Base-by-base conservation (phyloP, 2,329 filamentous ascomycete species). In the Neurospora sp. region DNA sequence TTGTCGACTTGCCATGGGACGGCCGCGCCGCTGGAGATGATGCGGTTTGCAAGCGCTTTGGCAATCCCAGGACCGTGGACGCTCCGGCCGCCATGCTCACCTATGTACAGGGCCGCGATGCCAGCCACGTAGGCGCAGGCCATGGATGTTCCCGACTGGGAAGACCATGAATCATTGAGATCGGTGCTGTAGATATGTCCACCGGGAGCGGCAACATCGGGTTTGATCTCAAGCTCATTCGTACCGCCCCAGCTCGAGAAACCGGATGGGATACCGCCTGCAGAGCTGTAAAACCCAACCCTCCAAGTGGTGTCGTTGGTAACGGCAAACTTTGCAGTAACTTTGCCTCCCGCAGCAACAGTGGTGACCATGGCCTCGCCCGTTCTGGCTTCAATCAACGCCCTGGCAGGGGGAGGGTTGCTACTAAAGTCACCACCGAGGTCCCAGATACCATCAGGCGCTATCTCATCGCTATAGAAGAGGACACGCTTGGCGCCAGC, bases 101-200 rank as follows among this genome's bases (percentile, higher is more conserved):
- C 78, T 62, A 84, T 79, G 71, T 82, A 84, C 36, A 85, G 75
- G 6, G 82, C 83, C 3, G 82, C 82, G n/a, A 84, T 78, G 15
- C 84, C 85, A 43, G 85, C 84, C 33, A 86, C 79, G 70, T 86
- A 85, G 0, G 85, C 85, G 5, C 82, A 82, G 0, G 85, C 82
- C 86, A 88, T 87, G 0, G 84, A 87, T 0, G 86, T 88, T 65
- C 86, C 86, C 65, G 81, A 83, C 69, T 84, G 77, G 6, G 83
- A 78, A 15, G 80, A 80, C 71, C 85, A 88, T 10, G 70, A 73
- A 33, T 79, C 78, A 33, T 81, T 76, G 1, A 82, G 79, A 65
- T 81, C 82, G 1, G 85, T 86, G 62, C 83, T 85, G 69, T 84
- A 78, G 66, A 88, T 85, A 38, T 81, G 77, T 67, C 81, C 81